Evolutionary conservation across 75 land plant species (phyloP), one percentile per base, ranked within the genome.

Genomic region (Selaginella tamariscina): DNA sequence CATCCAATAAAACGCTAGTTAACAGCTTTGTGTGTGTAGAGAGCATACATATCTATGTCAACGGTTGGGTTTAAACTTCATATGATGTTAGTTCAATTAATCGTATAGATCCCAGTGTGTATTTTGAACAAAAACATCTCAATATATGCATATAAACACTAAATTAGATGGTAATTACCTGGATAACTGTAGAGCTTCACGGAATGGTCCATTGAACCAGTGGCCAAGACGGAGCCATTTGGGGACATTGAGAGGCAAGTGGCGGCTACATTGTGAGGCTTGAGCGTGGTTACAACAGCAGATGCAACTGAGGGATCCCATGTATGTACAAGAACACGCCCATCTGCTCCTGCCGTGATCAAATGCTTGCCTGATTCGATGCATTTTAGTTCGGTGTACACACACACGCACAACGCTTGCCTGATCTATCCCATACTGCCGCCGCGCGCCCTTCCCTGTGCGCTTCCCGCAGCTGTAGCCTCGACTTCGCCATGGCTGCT

Each of bases 131-230:
- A 20, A 13, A 28, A 59, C 55, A 27, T 1, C 2, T 2, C 30
- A 8, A 29, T 65, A 29, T 27, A 5, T 2, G 5, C n/a, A n/a
- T n/a, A n/a, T n/a, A n/a, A n/a, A 49, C 20, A 49, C 11, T 20
- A 13, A 49, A 13, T 49, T 20, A 49, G 18, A 49, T 49, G 54
- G 23, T 15, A 30, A 39, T 33, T 33, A 86, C 93, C 79, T 32
- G 95, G 95, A 74, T 87, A 87, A 28, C 70, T 76, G 71, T 80
- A 87, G 72, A 89, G 80, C 75, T 89, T 89, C 72, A 89, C 91
- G 15, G 85, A 86, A 33, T 79, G 95, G 56, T 89, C 94, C 27
- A 86, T 22, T 24, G 95, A 89, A 2, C 83, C 91, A 21, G 95
- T 82, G 23, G 95, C 95, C 27, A 89, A 79, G 44, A 79, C 74